Conservation (phyloP, 2,329 filamentous ascomycete species). For the Ampelomyces quisqualis region DNA sequence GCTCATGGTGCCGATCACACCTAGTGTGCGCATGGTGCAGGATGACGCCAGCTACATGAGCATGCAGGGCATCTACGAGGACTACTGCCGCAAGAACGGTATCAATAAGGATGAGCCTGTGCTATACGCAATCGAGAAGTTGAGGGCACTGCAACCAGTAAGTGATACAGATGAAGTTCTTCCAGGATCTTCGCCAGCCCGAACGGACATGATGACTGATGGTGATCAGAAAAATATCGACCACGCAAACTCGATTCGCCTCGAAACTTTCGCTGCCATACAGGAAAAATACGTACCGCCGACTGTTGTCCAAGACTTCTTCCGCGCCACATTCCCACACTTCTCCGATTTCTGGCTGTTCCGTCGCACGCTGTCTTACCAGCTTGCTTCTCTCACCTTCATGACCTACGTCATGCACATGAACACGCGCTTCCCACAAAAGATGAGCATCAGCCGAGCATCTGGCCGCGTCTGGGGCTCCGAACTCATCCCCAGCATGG, state of each 20-base stretch:
- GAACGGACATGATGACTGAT: neutral
- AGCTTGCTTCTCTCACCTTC: constrained; percentile 91
- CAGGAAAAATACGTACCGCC: constrained; percentile 90
- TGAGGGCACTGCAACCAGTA: constrained; percentile 63
- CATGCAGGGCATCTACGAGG: constrained; percentile 92
- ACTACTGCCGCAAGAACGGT: constrained; percentile 83
- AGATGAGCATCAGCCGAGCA: constrained; percentile 84
- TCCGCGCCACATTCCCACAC: constrained; percentile 81
- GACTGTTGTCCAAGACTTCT: constrained; percentile 81
- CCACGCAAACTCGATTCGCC: constrained; percentile 68
- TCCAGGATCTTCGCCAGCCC: neutral
- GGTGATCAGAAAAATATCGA: constrained; percentile 63
- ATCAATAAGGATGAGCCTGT: constrained; percentile 95
- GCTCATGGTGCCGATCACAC: constrained; percentile 91
- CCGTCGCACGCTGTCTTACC: constrained; percentile 94
- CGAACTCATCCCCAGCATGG: constrained; percentile 89
- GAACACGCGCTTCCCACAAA: constrained; percentile 92
- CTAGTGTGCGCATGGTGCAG: constrained; percentile 91
- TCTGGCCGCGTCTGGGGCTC: constrained; percentile 96
- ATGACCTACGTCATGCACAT: constrained; percentile 99
- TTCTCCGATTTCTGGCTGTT: constrained; percentile 98
- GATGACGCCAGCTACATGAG: constrained; percentile 94
- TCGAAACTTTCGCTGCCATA: constrained; percentile 93
- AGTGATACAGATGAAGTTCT: constrained; percentile 9
- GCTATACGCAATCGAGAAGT: constrained; percentile 92